Evolutionary conservation across 345 rosid genomes (phyloP).

Genomic region (Heritiera littoralis): DNA sequence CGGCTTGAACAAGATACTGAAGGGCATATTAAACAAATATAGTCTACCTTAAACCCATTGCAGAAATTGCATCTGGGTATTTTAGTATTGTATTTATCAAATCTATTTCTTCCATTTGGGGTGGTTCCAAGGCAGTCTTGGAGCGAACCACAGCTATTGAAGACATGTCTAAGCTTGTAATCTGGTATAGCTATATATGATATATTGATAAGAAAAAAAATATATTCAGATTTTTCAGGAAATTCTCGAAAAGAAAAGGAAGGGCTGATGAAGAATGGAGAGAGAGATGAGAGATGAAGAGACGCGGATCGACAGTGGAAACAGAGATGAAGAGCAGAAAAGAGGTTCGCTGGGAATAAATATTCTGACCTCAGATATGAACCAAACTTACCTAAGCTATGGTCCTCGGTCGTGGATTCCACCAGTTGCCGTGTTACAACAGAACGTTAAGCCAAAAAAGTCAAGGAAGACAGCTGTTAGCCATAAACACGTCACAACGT

Average conservation of each 20-base stretch:
- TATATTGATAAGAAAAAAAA: neutral
- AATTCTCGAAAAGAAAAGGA: neutral
- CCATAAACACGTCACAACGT: too few species aligned
- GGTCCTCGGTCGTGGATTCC: too few species aligned
- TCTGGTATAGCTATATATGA: constrained; percentile 37
- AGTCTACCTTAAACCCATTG: constrained; percentile 48
- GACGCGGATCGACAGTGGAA: too few species aligned
- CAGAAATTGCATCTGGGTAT: constrained; percentile 71
- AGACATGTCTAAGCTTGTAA: constrained; percentile 69
- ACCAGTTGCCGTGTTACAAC: too few species aligned
- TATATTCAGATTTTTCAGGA: neutral
- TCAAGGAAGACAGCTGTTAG: too few species aligned
- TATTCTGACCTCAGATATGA: too few species aligned
- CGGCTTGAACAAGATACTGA: constrained; percentile 67
- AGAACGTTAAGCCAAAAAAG: too few species aligned
- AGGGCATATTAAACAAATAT: constrained; percentile 76
- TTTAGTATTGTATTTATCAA: constrained; percentile 32
- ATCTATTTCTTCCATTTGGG: constrained; percentile 52
- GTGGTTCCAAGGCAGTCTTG: constrained; percentile 43
- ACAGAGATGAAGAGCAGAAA: too few species aligned
- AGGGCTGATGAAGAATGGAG: too few species aligned
- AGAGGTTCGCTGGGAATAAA: too few species aligned
- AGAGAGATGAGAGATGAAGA: neutral
- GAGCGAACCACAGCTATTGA: constrained; percentile 54
- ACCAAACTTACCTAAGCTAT: too few species aligned